A percentile compares a stretch with the other conserved stretches of the same genome.
Conservation (phyloP, 805 yeast genomes). For the Cyberlindnera xylosilytica region DNA sequence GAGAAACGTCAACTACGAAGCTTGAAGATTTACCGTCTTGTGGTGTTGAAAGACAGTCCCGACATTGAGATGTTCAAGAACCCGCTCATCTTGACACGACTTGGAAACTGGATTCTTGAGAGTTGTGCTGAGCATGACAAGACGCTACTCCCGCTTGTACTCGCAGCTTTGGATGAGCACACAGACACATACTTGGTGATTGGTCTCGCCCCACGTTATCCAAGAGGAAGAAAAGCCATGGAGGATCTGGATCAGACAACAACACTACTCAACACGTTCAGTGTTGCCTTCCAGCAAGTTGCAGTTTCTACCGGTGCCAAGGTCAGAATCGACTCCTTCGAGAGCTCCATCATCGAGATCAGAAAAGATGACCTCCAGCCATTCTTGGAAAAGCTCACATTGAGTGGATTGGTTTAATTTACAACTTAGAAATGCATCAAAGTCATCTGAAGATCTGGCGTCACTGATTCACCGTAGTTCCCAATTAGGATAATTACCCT, state of each 20-base stretch:
- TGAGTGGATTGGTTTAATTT: constrained; percentile 56
- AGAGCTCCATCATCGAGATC: constrained; percentile 88
- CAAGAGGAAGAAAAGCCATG: constrained; percentile 40
- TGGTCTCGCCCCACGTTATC: constrained; percentile 83
- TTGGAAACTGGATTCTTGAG: constrained; percentile 91
- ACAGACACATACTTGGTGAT: constrained; percentile 82
- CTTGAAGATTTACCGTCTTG: constrained; percentile 75
- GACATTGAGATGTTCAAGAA: constrained; percentile 75
- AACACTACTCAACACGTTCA: constrained; percentile 72
- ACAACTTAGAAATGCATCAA: neutral
- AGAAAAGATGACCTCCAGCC: constrained; percentile 83
- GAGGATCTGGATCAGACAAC: constrained; percentile 34
- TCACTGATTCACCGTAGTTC: neutral
- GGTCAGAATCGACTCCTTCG: constrained; percentile 90
- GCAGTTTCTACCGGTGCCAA: constrained; percentile 83
- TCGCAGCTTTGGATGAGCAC: constrained; percentile 74
- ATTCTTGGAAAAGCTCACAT: constrained; percentile 77
- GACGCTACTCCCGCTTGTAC: constrained; percentile 71
- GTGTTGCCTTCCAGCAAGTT: constrained; percentile 86
- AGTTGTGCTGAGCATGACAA: constrained; percentile 76
- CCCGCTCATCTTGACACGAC: constrained; percentile 78
- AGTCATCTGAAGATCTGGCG: no score
- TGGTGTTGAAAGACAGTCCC: constrained; percentile 87
- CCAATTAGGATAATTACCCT: neutral
- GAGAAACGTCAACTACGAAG: constrained; percentile 81